Percentiles rank a stretch among this genome's conserved stretches.
These are phyloP conservation scores for Camptophora hylomeconis DNA, from an alignment of 2,329 filamentous ascomycete species.

Conservation along the genomic window DNA sequence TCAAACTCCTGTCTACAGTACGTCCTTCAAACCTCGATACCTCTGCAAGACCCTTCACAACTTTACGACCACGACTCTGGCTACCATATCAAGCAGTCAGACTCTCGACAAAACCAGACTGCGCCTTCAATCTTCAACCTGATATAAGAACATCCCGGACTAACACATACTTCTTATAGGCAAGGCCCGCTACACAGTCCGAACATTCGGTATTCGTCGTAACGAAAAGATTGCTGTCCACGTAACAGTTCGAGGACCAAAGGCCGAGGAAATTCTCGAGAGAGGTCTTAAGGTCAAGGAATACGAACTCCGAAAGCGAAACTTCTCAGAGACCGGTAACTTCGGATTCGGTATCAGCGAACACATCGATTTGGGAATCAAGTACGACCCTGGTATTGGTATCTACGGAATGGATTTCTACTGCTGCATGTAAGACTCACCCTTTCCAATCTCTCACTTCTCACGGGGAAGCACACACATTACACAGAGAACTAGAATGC, in stretches of 20 bases:
- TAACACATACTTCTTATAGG: conserved; percentile 37
- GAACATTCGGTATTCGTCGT: conserved; percentile 99
- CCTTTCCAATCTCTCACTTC: not conserved
- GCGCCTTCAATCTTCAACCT: too few species aligned
- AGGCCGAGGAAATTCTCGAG: conserved; percentile 99
- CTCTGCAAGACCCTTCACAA: too few species aligned
- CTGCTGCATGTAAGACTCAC: conserved; percentile 77
- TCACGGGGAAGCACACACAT: not conserved
- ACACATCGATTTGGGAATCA: conserved; percentile 99
- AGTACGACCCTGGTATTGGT: conserved; percentile 96
- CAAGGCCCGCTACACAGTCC: conserved; percentile 99
- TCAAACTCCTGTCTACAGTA: conserved; percentile 99
- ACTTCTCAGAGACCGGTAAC: conserved; percentile 99
- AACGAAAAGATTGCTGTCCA: conserved; percentile 99
- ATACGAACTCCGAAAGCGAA: conserved; percentile 98
- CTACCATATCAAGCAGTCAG: too few species aligned
- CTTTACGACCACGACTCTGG: conserved; percentile 3
- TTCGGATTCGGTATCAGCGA: conserved; percentile 99
- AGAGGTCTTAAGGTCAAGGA: conserved; percentile 99
- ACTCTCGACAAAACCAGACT: too few species aligned
- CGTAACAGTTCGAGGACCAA: conserved; percentile 98
- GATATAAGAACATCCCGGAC: too few species aligned
- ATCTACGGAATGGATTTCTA: conserved; percentile 99
- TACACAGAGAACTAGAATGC: too few species aligned
- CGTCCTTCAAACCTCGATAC: conserved; percentile 23